phyloP scores from a whole-genome alignment of 352 stramenopile species.

The Phytopythium ostracodes region DNA sequence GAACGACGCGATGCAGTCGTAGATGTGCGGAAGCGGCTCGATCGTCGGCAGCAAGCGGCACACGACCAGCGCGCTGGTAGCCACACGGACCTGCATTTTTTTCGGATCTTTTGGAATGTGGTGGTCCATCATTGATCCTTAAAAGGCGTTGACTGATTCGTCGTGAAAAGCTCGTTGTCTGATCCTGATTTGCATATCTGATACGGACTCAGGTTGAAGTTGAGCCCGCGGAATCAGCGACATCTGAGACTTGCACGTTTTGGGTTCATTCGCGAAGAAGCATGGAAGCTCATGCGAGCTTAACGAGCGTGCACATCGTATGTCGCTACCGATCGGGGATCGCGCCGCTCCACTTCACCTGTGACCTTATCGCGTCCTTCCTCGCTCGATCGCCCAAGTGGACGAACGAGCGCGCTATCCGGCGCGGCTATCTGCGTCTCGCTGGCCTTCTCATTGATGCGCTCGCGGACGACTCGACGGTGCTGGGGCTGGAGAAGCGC shows the following conservation, averaged over 20 bases:
- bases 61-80: too few relatives aligned
- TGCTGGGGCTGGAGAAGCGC: background rate
- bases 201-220: background rate
- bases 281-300: conserved; percentile 82
- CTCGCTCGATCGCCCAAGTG: background rate
- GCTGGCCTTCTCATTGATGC: background rate
- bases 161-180: too few relatives aligned
- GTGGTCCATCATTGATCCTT: too few relatives aligned
- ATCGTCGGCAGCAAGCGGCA: background rate
- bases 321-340: background rate
- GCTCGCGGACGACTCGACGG: background rate
- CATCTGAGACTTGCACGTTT: too few relatives aligned
- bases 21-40: too few relatives aligned
- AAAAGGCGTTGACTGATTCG: too few relatives aligned
- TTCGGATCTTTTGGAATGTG: too few relatives aligned
- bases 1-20: too few relatives aligned
- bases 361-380: background rate
- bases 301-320: background rate
- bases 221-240: too few relatives aligned
- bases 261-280: conserved; percentile 86
- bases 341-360: background rate
- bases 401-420: background rate
- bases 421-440: background rate
- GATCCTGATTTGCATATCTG: background rate
- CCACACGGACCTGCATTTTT: too few relatives aligned